Evolutionary conservation across 108 stramenopile genomes (phyloP).

Genomic region (Conticribra guillardii): DNA sequence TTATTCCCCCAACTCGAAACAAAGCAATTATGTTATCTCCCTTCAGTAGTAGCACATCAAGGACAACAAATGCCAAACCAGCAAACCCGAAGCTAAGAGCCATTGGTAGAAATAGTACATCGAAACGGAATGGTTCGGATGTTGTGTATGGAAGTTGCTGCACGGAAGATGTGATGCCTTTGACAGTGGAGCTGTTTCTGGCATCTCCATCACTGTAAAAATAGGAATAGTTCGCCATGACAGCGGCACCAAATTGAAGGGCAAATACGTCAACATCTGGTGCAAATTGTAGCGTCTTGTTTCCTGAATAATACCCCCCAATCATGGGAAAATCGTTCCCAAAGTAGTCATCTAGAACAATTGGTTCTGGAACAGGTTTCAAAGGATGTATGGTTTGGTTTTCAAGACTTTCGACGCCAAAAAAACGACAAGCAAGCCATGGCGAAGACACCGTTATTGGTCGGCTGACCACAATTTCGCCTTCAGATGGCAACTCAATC

Average conservation of each 20-base stretch:
- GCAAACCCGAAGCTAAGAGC: slow-evolving; percentile 37
- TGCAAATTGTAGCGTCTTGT: slow-evolving; percentile 26
- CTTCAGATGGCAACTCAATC: slow-evolving; percentile 1
- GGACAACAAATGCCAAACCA: slow-evolving; percentile 34
- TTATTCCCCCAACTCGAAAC: slow-evolving; percentile 41
- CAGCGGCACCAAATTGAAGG: slow-evolving; percentile 27
- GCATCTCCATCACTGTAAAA: neutral
- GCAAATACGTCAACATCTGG: slow-evolving; percentile 22
- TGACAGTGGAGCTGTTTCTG: neutral
- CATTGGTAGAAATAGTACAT: slow-evolving; percentile 35
- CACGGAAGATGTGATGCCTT: slow-evolving; percentile 30
- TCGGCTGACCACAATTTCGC: slow-evolving; percentile 7
- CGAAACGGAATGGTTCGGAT: slow-evolving; percentile 26
- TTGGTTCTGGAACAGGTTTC: neutral
- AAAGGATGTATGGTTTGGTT: slow-evolving; percentile 1
- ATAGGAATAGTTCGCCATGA: slow-evolving; percentile 19
- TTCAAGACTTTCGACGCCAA: neutral
- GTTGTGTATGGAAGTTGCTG: slow-evolving; percentile 38
- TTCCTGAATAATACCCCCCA: slow-evolving; percentile 29
- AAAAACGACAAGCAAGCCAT: neutral
- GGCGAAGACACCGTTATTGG: slow-evolving; percentile 19
- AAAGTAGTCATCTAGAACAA: slow-evolving; percentile 2
- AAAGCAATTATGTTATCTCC: slow-evolving; percentile 34
- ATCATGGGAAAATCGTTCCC: slow-evolving; percentile 9
- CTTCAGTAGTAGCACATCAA: slow-evolving; percentile 40